Conservation (phyloP, 768 basidiomycete genomes). For the Podaxis rugospora region DNA sequence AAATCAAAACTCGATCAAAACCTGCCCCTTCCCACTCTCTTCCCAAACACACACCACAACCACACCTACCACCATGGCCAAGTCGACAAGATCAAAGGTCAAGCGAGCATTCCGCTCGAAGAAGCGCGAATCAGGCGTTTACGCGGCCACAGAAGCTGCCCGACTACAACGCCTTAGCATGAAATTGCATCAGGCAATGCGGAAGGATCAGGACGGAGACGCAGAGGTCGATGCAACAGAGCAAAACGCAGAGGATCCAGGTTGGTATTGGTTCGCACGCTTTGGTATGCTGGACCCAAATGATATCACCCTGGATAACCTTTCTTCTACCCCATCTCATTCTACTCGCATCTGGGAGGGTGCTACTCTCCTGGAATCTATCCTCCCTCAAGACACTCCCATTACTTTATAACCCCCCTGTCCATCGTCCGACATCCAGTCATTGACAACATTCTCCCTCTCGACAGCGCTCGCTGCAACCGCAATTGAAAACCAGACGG, state of each 20-base stretch:
- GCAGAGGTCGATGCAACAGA: constrained; percentile 32
- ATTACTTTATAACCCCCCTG: constrained; percentile 16
- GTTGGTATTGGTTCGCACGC: constrained; percentile 62
- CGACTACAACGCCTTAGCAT: constrained; percentile 67
- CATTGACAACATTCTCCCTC: constrained; percentile 36
- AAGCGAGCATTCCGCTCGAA: constrained; percentile 76
- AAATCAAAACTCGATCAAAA: neutral
- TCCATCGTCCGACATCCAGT: constrained; percentile 26
- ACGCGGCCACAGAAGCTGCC: constrained; percentile 74
- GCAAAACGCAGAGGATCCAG: constrained; percentile 40
- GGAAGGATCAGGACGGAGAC: constrained; percentile 34
- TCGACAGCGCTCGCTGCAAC: constrained; percentile 28
- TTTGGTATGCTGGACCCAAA: constrained; percentile 56
- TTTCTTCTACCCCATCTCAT: constrained; percentile 14
- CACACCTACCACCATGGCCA: constrained; percentile 53
- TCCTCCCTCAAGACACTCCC: constrained; percentile 8
- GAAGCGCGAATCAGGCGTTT: constrained; percentile 71
- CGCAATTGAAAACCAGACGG: constrained; percentile 17
- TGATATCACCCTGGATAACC: constrained; percentile 46
- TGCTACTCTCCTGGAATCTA: constrained; percentile 6
- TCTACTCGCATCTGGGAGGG: constrained; percentile 8
- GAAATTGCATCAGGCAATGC: constrained; percentile 52
- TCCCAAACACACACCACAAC: neutral
- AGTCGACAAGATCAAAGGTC: constrained; percentile 77
- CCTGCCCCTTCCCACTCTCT: neutral